phyloP scores from a whole-genome alignment of 139 green algal species.

The Micromonas commoda region DNA sequence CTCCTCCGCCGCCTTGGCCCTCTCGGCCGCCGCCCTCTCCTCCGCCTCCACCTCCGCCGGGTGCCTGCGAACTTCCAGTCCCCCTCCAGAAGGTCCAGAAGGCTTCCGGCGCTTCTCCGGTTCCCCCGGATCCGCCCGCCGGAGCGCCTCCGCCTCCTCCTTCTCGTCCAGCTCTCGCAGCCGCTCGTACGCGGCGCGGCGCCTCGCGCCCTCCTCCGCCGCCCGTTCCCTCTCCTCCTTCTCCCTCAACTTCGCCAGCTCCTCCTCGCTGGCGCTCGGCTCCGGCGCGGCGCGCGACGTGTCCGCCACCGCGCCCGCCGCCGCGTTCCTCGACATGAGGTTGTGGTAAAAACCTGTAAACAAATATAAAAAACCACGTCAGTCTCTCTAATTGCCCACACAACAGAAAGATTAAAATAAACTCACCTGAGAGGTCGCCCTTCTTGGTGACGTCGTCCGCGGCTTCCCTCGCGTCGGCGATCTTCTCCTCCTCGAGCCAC shows the following conservation, averaged over 20 bases:
- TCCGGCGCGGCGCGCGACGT: background rate
- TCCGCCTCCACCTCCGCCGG: background rate
- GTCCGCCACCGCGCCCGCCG: background rate
- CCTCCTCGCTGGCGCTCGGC: background rate
- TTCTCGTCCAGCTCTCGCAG: too few species aligned
- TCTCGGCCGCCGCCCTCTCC: background rate
- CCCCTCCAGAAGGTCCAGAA: too few species aligned
- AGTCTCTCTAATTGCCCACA: too few species aligned
- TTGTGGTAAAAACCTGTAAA: background rate
- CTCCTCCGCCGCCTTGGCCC: background rate
- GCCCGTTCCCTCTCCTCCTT: background rate
- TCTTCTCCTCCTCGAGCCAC: constrained; percentile 46
- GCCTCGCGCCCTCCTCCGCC: background rate
- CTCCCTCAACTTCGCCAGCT: background rate
- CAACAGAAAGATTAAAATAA: constrained; percentile 24
- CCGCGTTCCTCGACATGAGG: background rate
- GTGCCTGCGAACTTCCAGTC: background rate
- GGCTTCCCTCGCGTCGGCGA: background rate
- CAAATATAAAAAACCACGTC: too few species aligned
- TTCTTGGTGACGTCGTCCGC: constrained; percentile 6
- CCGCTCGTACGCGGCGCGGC: background rate
- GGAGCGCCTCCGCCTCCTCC: too few species aligned
- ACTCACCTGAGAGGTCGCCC: constrained; percentile 6
- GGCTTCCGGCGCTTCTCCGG: too few species aligned
- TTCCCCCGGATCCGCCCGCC: too few species aligned